Percentiles rank a stretch among this genome's conserved stretches.
These are phyloP conservation scores for Neckera pumila DNA, from an alignment of 225 moss, liverwort and hornwort genomes.

Conservation along the genomic window DNA sequence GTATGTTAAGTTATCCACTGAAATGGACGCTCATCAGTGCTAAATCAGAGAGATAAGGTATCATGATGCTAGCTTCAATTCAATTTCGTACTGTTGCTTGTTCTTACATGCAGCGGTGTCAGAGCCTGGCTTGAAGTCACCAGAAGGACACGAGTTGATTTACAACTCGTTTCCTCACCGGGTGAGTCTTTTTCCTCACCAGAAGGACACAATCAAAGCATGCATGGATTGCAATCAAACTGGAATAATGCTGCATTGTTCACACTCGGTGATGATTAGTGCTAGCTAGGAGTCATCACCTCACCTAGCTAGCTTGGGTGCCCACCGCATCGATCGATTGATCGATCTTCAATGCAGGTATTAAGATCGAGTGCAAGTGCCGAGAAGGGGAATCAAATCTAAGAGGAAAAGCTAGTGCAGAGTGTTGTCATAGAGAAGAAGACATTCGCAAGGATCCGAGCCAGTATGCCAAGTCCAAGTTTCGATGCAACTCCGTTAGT, in stretches of 20 bases:
- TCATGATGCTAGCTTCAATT: background rate
- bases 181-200: background rate
- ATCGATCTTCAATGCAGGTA: background rate
- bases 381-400: background rate
- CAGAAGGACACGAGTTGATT: background rate
- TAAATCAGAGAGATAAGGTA: background rate
- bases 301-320: too few species aligned
- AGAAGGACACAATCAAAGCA: background rate
- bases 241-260: slow-evolving; percentile 11
- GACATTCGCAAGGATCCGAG: background rate
- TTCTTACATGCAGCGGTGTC: background rate
- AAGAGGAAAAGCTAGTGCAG: background rate
- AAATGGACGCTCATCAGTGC: background rate
- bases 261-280: background rate
- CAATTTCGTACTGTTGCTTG: background rate
- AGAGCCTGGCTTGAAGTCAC: slow-evolving; percentile 1
- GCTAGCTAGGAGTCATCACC: background rate
- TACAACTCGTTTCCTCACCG: background rate
- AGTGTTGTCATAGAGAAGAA: background rate
- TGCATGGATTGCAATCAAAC: slow-evolving; percentile 9
- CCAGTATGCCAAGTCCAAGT: background rate
- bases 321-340: background rate
- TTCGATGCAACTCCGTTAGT: background rate
- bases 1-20: background rate
- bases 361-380: background rate